phyloP scores from a whole-genome alignment of 768 basidiomycete genomes.

The Kwoniella sp. region DNA sequence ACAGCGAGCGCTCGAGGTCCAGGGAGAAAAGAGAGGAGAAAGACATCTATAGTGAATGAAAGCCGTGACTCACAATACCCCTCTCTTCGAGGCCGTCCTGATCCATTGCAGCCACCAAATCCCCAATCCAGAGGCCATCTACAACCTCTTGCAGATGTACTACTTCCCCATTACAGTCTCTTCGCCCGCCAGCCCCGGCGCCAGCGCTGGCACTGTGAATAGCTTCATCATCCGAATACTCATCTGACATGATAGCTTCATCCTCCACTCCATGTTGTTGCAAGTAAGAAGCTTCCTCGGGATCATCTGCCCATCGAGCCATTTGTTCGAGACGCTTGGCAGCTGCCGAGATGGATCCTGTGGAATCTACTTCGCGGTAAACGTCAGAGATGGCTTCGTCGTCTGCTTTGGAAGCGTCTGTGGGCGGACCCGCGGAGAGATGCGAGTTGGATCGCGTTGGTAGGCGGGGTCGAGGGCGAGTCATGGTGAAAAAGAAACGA shows the following conservation, averaged over 20 bases:
- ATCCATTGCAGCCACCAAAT: slow-evolving; percentile 71
- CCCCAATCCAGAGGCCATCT: slow-evolving; percentile 80
- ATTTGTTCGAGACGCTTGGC: slow-evolving; percentile 34
- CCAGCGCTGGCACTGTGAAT: slow-evolving; percentile 66
- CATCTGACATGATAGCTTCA: slow-evolving; percentile 60
- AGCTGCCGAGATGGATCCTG: slow-evolving; percentile 39
- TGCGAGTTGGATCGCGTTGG: slow-evolving; percentile 34
- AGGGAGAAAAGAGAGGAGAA: neutral
- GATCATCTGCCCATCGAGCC: slow-evolving; percentile 32
- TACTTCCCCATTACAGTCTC: slow-evolving; percentile 72
- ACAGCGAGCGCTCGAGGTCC: too few species aligned
- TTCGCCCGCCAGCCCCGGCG: slow-evolving; percentile 42
- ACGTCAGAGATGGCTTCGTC: slow-evolving; percentile 43
- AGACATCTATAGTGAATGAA: neutral
- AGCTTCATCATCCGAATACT: slow-evolving; percentile 70
- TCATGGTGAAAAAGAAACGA: neutral
- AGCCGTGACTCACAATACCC: slow-evolving; percentile 63
- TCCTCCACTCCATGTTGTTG: slow-evolving; percentile 23
- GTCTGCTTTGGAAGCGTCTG: slow-evolving; percentile 39
- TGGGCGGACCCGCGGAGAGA: slow-evolving; percentile 23
- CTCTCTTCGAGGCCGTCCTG: slow-evolving; percentile 65
- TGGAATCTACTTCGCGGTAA: slow-evolving; percentile 30
- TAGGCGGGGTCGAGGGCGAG: slow-evolving; percentile 11
- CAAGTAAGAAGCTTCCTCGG: slow-evolving; percentile 35
- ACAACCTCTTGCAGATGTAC: slow-evolving; percentile 87